Base-by-base conservation (phyloP, 495 filamentous ascomycete species). In the Aspergillus sparsus region DNA sequence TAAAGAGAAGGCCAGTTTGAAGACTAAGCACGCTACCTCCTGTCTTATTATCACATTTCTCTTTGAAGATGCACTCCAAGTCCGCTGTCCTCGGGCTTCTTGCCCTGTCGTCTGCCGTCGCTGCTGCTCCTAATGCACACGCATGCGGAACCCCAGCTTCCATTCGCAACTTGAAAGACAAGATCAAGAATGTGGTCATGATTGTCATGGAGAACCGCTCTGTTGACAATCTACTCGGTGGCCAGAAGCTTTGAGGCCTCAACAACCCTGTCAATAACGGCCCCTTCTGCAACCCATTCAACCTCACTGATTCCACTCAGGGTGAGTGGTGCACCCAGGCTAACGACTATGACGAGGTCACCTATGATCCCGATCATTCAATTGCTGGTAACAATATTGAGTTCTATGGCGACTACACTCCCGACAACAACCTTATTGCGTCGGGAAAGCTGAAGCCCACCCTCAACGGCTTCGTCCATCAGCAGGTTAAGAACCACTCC, bases 381-480 rank as follows among this genome's bases (percentile, higher is more conserved):
- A 71, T 83, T 46, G 73, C 69, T 15, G 81, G 80, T 52, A 78
- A 77, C 64, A 83, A 82, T 64, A 74, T 82, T 57, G 70, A 83
- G 68, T 73, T 82, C 69, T 82, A 75, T 57, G 74, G 77, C 49
- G 74, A 70, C 12, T 81, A 70, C 51, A 62, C 59, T 7, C 80
- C 81, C 0, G 67, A 72, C 66, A 77, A 82, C 36, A 60, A 39
- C 6, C 62, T 58, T 10, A 75, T 79, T 62, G 73, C 70, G 7
- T 47, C 56, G 18, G 71, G 71, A 55, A 69, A 70, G 62, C 61
- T 77, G 36, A 65, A 46, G 1, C 56, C 72, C 10, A 69, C 61
- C 47, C 73, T 77, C 61, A 61, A 74, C 35, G 79, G 81, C 27
- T 83, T 82, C 64, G 71, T 82, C 11, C 71, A 80, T 32, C 77